Base-by-base conservation (phyloP, 768 basidiomycete species). In the Suillus subaureus region DNA sequence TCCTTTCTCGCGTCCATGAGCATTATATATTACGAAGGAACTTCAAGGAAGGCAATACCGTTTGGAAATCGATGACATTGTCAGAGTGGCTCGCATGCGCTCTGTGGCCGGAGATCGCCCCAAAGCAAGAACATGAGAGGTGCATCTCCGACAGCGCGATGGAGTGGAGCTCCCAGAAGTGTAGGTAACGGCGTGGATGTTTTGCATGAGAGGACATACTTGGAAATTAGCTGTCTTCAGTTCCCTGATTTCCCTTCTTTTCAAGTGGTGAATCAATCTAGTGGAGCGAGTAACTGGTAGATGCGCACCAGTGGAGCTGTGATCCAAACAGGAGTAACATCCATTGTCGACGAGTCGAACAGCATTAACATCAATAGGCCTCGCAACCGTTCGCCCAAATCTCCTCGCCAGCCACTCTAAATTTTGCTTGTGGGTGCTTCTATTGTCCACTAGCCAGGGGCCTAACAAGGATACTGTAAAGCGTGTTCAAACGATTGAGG, bases 341-440 rank as follows among this genome's bases (percentile, higher is more conserved):
- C 77, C 12, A 45, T 45, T 12, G 6, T 74, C 61, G 3, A 86
- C 90, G 60, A 80, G 78, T 33, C 76, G 80, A 31, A 90, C 82
- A 21, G 73, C 68, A 91, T 73, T 23, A 84, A 67, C 0, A 81
- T 81, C 33, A 92, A 64, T 31, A 21, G 39, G 4, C 42, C 12
- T 4, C 9, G 43, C 16, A 62, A 2, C 61, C 11, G 65, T 39
- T 39, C n/a, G 9, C 15, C 1, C 2, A 18, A 97, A 39, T 64
- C 95, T 83, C 71, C 93, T 82, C 3, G 98, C 93, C 28, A 99
- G 85, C 96, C 96, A 99, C 72, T 99, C 97, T 37, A 98, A 73
- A 93, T 86, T 74, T 91, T 95, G n/a, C 88, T 89, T 0, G 93
- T 85, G 0, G 93, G 91, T 45, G 86, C 35, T 35, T 35, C 35